Conservation (phyloP, 441 rosid species). For the Erysimum pusillum region DNA sequence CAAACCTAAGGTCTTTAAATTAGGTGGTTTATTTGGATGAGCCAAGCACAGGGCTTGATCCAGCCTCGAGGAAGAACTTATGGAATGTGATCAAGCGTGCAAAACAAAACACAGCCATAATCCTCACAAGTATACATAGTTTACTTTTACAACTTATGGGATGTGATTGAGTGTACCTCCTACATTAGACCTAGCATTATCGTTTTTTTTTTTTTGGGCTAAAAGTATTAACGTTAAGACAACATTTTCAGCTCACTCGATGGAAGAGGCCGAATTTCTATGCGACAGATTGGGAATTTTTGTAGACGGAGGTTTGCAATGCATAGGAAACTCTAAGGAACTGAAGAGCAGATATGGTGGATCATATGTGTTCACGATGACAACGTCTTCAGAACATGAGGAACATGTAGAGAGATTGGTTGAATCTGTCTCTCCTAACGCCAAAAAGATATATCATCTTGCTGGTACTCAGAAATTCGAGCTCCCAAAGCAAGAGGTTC, state of each 20-base stretch:
- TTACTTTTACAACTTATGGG: conserved; percentile 6
- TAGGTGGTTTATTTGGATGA: conserved; percentile 99
- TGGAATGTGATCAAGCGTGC: conserved; percentile 92
- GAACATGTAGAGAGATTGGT: conserved; percentile 72
- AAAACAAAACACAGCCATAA: conserved; percentile 81
- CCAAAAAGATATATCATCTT: conserved; percentile 75
- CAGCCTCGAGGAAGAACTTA: conserved; percentile 88
- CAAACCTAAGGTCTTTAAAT: conserved; percentile 10
- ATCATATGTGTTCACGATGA: conserved; percentile 83
- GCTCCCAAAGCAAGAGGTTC: conserved; percentile 79
- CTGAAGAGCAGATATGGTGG: conserved; percentile 91
- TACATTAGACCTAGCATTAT: background rate
- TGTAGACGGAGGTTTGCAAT: conserved; percentile 85
- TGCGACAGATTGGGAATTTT: conserved; percentile 93
- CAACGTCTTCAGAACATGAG: conserved; percentile 67
- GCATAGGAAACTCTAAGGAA: conserved; percentile 93
- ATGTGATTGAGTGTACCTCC: background rate
- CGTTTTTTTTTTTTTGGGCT: background rate
- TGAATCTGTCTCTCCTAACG: conserved; percentile 59
- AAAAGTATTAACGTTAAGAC: conserved; percentile 1
- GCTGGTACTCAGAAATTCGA: conserved; percentile 96
- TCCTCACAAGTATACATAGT: conserved; percentile 77
- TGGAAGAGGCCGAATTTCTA: conserved; percentile 97
- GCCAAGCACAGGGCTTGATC: conserved; percentile 97
- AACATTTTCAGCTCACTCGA: conserved; percentile 82